These are phyloP conservation scores for Lyophyllum atratum DNA, from an alignment of 768 basidiomycete species.

Conservation along the genomic window DNA sequence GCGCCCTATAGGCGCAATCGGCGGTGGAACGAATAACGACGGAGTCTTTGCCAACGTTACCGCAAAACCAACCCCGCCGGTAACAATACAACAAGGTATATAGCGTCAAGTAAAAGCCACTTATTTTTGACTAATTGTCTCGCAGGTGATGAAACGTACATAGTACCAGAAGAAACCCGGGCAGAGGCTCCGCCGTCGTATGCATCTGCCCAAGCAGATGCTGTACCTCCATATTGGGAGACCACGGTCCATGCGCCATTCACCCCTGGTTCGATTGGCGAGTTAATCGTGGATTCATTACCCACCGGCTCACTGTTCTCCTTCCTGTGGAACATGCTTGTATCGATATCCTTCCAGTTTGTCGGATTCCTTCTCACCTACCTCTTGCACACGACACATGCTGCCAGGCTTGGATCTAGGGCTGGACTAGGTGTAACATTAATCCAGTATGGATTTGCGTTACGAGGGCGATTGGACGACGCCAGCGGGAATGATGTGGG, in stretches of 20 bases:
- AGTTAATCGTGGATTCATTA: constrained; percentile 89
- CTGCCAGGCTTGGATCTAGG: constrained; percentile 89
- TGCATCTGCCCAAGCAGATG: constrained; percentile 87
- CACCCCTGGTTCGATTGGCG: constrained; percentile 60
- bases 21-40: constrained; percentile 75
- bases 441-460: constrained; percentile 91
- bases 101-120: constrained; percentile 16
- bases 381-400: constrained; percentile 91
- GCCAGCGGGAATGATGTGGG: constrained; percentile 32
- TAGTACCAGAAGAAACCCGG: constrained; percentile 82
- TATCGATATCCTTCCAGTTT: constrained; percentile 97
- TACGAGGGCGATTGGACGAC: constrained; percentile 57
- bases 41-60: constrained; percentile 96
- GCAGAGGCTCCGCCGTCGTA: constrained; percentile 92
- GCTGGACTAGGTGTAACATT: constrained; percentile 96
- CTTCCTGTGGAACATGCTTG: constrained; percentile 90
- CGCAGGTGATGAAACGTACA: constrained; percentile 68
- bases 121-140: constrained; percentile 2
- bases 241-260: constrained; percentile 94
- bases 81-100: constrained; percentile 60
- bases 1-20: constrained; percentile 47
- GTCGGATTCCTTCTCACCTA: constrained; percentile 93
- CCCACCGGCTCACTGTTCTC: constrained; percentile 82
- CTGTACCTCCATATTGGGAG: constrained; percentile 98
- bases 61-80: constrained; percentile 75